A percentile compares a stretch with the other conserved stretches of the same genome.
These are phyloP conservation scores for Apostasia shenzhenica DNA, from an alignment of 106 monocot species.

Conservation along the genomic window DNA sequence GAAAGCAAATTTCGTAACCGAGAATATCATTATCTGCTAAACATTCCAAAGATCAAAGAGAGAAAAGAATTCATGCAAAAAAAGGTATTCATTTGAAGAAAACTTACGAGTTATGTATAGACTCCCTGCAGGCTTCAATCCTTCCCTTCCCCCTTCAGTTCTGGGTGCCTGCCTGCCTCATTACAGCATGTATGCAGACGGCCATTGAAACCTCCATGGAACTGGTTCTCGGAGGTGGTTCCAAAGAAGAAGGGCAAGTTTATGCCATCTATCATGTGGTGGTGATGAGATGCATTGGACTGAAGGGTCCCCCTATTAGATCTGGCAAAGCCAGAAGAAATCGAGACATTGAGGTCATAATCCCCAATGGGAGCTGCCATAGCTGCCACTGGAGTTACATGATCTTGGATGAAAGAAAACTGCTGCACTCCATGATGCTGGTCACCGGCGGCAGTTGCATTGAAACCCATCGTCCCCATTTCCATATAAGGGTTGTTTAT, in stretches of 20 bases:
- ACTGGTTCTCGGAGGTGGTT: slow-evolving; percentile 35
- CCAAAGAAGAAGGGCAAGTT: slow-evolving; percentile 70
- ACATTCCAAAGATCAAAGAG: no score
- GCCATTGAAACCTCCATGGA: slow-evolving; percentile 44
- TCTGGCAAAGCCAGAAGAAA: slow-evolving; percentile 73
- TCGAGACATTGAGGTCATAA: slow-evolving; percentile 81
- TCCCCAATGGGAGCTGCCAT: slow-evolving; percentile 30
- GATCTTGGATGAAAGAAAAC: slow-evolving; percentile 6
- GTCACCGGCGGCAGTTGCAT: slow-evolving; percentile 7
- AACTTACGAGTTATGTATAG: background rate
- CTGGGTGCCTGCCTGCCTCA: slow-evolving; percentile 47
- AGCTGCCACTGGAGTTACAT: slow-evolving; percentile 5
- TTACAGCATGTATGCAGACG: slow-evolving; percentile 54
- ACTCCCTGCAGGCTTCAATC: slow-evolving; percentile 15
- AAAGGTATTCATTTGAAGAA: background rate
- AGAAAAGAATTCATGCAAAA: background rate
- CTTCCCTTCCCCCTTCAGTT: slow-evolving; percentile 87
- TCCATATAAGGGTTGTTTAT: slow-evolving; percentile 46
- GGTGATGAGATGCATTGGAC: slow-evolving; percentile 87
- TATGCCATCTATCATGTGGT: slow-evolving; percentile 48
- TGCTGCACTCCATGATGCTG: slow-evolving; percentile 3
- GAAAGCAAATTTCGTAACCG: no score
- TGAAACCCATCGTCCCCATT: slow-evolving; percentile 34
- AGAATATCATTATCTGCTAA: no score
- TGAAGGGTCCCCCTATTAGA: slow-evolving; percentile 99